Evolutionary conservation across 2,329 filamentous ascomycete genomes (phyloP).

Genomic region (Coleophoma cylindrospora): DNA sequence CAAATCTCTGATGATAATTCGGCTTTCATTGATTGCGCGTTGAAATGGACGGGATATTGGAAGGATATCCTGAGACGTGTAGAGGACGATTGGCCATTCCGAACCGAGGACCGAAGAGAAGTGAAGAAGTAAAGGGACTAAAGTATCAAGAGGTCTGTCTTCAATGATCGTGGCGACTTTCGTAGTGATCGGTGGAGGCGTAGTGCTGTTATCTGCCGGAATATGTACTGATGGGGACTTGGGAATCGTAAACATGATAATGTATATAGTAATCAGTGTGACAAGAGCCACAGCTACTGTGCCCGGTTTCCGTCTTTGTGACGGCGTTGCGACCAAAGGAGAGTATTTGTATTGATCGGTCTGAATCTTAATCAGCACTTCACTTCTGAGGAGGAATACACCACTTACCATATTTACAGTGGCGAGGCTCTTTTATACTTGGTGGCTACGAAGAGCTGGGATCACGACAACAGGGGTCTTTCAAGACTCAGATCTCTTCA

Average conservation of each 20-base stretch:
- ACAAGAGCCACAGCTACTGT: not conserved
- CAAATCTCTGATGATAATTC: slow-evolving; percentile 30
- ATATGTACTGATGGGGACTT: not conserved
- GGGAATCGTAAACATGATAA: not conserved
- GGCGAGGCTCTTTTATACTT: too few relatives aligned
- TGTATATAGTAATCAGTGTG: not conserved
- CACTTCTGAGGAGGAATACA: too few relatives aligned
- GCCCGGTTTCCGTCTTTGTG: too few relatives aligned
- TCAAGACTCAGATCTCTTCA: too few relatives aligned
- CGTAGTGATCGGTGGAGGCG: slow-evolving; percentile 15
- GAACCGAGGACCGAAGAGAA: slow-evolving; percentile 35
- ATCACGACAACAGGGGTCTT: too few relatives aligned
- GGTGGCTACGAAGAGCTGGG: too few relatives aligned
- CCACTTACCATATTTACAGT: too few relatives aligned
- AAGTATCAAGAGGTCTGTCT: slow-evolving; percentile 24
- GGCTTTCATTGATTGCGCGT: slow-evolving; percentile 24
- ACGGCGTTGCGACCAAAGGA: too few relatives aligned
- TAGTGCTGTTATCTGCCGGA: not conserved
- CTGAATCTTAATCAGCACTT: too few relatives aligned
- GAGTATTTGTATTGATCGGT: too few relatives aligned
- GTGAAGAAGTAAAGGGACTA: slow-evolving; percentile 32
- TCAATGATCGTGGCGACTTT: slow-evolving; percentile 33
- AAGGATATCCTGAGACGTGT: slow-evolving; percentile 23
- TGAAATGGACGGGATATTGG: slow-evolving; percentile 25
- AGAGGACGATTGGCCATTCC: slow-evolving; percentile 37